Evolutionary conservation across 805 yeast genomes (phyloP).

Genomic region (Candida parachauliodes): DNA sequence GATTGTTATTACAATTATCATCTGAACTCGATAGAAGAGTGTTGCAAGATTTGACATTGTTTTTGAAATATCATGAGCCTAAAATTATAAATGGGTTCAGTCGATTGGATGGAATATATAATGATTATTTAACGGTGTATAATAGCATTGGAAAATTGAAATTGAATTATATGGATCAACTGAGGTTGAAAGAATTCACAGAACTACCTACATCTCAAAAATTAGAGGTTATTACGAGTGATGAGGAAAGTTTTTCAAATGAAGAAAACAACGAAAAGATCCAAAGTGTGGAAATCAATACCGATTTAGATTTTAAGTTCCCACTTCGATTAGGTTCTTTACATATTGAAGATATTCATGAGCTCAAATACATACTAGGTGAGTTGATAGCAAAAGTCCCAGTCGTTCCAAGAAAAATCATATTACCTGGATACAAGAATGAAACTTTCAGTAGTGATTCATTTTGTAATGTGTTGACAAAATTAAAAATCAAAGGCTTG

Average conservation of each 20-base stretch:
- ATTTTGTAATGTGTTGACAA: conserved; percentile 25
- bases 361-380: conserved; percentile 21
- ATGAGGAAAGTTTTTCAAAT: neutral
- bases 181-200: conserved; percentile 30
- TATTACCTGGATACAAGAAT: conserved; percentile 37
- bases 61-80: conserved; percentile 36
- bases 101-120: conserved; percentile 19
- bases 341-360: conserved; percentile 14
- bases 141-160: conserved; percentile 26
- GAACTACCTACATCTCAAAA: conserved; percentile 4
- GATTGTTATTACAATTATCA: conserved; percentile 22
- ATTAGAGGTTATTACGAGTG: neutral
- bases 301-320: conserved; percentile 17
- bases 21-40: conserved; percentile 31
- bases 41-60: conserved; percentile 29
- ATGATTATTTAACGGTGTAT: conserved; percentile 23
- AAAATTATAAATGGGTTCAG: conserved; percentile 21
- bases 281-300: neutral
- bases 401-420: conserved; percentile 28
- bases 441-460: conserved; percentile 40
- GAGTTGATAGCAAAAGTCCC: conserved; percentile 21
- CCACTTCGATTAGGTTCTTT: conserved; percentile 32
- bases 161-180: conserved; percentile 26
- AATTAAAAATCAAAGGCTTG: conserved; percentile 26
- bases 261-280: neutral